These are phyloP conservation scores for Ceratocystis lukuohia DNA, from an alignment of 2,329 filamentous ascomycete species.

Conservation along the genomic window DNA sequence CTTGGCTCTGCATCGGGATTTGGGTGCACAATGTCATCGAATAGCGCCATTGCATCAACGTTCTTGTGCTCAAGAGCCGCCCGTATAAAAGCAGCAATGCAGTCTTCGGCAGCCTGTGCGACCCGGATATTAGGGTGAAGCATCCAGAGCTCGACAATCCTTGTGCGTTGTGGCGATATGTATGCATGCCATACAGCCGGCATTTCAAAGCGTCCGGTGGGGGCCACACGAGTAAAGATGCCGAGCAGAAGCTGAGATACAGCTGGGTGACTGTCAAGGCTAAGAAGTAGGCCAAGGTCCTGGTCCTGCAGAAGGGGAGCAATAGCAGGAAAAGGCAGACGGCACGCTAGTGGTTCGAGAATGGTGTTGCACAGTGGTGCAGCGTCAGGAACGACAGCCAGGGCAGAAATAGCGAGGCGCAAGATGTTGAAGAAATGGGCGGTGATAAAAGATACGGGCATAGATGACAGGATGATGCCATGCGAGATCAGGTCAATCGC, in stretches of 20 bases:
- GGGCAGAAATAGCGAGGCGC: conserved; percentile 11
- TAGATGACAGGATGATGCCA: conserved; percentile 1
- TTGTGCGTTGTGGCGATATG: not conserved
- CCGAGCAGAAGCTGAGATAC: conserved; percentile 11
- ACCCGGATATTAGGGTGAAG: conserved; percentile 9
- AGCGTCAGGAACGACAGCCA: conserved; percentile 8
- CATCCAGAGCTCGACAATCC: conserved; percentile 16
- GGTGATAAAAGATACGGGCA: conserved; percentile 9
- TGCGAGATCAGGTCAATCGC: conserved; percentile 5
- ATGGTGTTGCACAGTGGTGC: conserved; percentile 10
- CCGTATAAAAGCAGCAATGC: conserved; percentile 5
- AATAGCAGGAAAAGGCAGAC: conserved; percentile 10
- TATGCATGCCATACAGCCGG: conserved; percentile 8
- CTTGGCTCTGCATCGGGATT: not conserved
- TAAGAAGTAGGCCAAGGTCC: conserved; percentile 8
- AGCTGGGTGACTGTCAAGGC: not conserved
- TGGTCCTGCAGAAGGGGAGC: conserved; percentile 11
- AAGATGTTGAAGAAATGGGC: conserved; percentile 13
- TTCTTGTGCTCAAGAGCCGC: not conserved
- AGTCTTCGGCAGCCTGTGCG: conserved; percentile 8
- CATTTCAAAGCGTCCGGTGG: conserved; percentile 5
- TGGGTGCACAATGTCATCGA: not conserved
- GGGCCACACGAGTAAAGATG: conserved; percentile 2
- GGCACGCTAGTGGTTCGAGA: conserved; percentile 5
- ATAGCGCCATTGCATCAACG: not conserved